Percentiles rank a stretch among this genome's conserved stretches.
These are phyloP conservation scores for Bretziella fagacearum DNA, from an alignment of 2,329 filamentous ascomycete genomes.

Conservation along the genomic window DNA sequence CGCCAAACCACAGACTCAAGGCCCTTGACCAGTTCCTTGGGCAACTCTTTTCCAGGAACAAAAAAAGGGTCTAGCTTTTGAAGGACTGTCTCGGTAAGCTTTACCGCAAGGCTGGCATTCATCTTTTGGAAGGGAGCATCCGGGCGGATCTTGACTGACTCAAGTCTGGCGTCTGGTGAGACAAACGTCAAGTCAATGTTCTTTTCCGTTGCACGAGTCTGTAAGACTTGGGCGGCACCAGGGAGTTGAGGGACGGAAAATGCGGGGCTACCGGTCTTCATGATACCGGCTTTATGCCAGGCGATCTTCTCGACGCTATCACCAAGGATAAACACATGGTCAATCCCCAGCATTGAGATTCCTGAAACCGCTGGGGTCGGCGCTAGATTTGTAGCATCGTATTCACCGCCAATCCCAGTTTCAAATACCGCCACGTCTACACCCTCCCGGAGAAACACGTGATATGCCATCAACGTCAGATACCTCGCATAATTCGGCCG, in stretches of 20 bases:
- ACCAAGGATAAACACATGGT: constrained; percentile 48
- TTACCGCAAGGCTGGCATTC: constrained; percentile 38
- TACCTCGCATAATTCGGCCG: constrained; percentile 43
- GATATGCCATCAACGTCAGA: constrained; percentile 48
- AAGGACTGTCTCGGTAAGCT: constrained; percentile 34
- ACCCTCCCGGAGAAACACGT: constrained; percentile 46
- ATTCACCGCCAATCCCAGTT: constrained; percentile 50
- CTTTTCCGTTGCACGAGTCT: constrained; percentile 35
- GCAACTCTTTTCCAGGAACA: constrained; percentile 25
- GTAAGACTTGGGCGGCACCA: constrained; percentile 29
- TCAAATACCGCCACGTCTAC: constrained; percentile 49
- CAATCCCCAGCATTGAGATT: constrained; percentile 50
- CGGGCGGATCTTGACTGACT: constrained; percentile 31
- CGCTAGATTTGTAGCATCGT: constrained; percentile 52
- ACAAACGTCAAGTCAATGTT: constrained; percentile 31
- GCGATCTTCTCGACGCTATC: constrained; percentile 47
- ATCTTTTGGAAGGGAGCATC: constrained; percentile 40
- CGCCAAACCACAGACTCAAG: constrained; percentile 61
- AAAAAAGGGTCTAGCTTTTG: constrained; percentile 26
- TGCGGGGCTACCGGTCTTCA: constrained; percentile 41
- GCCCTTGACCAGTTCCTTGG: constrained; percentile 50
- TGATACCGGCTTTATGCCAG: constrained; percentile 59
- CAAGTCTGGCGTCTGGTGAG: constrained; percentile 29
- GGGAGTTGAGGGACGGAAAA: constrained; percentile 39
- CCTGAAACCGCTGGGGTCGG: constrained; percentile 38